These are phyloP conservation scores for Malassezia cuniculi DNA, from an alignment of 1,284 basidiomycete species.

Conservation along the genomic window DNA sequence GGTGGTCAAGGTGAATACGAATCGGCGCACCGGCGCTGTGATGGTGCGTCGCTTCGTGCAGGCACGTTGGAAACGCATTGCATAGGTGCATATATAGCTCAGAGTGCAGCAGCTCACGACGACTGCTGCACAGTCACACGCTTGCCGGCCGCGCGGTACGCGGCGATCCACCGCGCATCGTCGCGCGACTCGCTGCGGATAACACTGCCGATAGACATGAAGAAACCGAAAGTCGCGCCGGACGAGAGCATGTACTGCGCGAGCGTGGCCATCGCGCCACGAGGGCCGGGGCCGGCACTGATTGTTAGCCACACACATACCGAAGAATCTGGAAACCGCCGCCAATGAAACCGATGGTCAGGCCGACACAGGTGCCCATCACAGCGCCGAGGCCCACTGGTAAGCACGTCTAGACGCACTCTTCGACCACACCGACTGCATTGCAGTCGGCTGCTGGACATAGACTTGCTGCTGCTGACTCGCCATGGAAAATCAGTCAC, in stretches of 20 bases:
- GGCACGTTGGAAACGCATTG: constrained; percentile 9
- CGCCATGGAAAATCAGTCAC: no score
- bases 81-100: background rate
- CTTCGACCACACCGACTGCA: constrained; percentile 9
- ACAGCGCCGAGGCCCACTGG: constrained; percentile 40
- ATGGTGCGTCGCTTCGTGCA: constrained; percentile 19
- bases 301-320: constrained; percentile 11
- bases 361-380: constrained; percentile 39
- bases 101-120: background rate
- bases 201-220: constrained; percentile 41
- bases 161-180: constrained; percentile 11
- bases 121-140: constrained; percentile 4
- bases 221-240: constrained; percentile 40
- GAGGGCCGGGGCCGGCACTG: constrained; percentile 33
- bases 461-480: constrained; percentile 9
- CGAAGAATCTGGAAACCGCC: constrained; percentile 38
- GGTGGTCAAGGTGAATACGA: constrained; percentile 22
- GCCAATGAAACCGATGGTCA: constrained; percentile 41
- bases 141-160: constrained; percentile 10
- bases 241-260: constrained; percentile 39
- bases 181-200: constrained; percentile 25
- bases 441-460: constrained; percentile 8
- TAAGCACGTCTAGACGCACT: constrained; percentile 1
- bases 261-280: constrained; percentile 30
- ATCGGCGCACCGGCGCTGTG: constrained; percentile 22